phyloP scores from a whole-genome alignment of 345 rosid species.

The Bretschneidera sinensis region DNA sequence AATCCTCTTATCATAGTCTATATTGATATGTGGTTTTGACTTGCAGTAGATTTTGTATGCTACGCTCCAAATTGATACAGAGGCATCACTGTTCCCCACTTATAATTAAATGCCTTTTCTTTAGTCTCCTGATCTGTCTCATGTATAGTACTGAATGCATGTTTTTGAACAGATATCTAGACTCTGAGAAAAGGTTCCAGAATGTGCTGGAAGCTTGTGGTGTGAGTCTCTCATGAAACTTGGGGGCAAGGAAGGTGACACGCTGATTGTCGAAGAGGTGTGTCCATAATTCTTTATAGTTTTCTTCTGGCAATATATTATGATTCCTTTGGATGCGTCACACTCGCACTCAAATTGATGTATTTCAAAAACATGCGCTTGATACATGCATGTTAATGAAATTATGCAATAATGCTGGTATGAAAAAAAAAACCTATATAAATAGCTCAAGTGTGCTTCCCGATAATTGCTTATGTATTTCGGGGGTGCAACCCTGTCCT shows the following conservation, averaged over 20 bases:
- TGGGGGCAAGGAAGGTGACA: slow-evolving; percentile 94
- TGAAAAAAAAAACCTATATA: too few relatives aligned
- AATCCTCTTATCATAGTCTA: too few relatives aligned
- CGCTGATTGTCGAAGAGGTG: slow-evolving; percentile 85
- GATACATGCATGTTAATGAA: too few relatives aligned
- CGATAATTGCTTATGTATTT: neutral
- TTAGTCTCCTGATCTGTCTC: neutral
- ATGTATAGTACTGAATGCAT: slow-evolving; percentile 4
- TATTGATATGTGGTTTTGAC: too few relatives aligned
- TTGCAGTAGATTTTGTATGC: too few relatives aligned
- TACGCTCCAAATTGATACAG: neutral
- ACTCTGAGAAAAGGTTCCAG: slow-evolving; percentile 83
- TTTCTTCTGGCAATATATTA: neutral
- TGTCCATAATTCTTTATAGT: slow-evolving; percentile 16
- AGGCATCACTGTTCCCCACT: neutral
- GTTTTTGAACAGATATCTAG: slow-evolving; percentile 56
- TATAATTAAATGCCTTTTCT: neutral
- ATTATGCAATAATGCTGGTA: too few relatives aligned
- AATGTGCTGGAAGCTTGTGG: slow-evolving; percentile 94
- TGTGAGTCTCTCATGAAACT: slow-evolving; percentile 62
- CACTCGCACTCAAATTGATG: slow-evolving; percentile 3
- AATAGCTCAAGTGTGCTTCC: too few relatives aligned
- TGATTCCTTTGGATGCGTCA: neutral
- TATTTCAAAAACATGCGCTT: too few relatives aligned
- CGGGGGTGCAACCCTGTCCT: neutral